phyloP scores from a whole-genome alignment of 352 stramenopile species.

The Phytophthora macrochlamydospora region DNA sequence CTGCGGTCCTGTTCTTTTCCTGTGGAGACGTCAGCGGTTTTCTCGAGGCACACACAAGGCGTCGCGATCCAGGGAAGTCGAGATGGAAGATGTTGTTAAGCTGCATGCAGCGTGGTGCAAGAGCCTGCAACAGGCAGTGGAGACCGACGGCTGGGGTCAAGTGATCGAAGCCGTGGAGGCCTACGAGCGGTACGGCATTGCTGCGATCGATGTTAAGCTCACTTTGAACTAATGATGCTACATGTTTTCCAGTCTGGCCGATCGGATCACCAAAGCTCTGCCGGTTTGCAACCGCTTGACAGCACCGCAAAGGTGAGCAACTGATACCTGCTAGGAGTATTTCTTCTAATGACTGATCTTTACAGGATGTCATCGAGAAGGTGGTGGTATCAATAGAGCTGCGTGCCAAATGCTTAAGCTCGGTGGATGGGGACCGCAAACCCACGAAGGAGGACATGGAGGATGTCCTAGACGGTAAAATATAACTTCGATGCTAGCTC shows the following conservation, averaged over 20 bases:
- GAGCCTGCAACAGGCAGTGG: constrained; percentile 57
- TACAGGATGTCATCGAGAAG: constrained; percentile 41
- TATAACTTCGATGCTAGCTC: not conserved
- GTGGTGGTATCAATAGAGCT: constrained; percentile 55
- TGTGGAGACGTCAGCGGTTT: constrained; percentile 14
- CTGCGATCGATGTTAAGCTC: not conserved
- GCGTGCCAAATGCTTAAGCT: constrained; percentile 59
- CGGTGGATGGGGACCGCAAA: constrained; percentile 55
- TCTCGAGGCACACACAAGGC: constrained; percentile 1
- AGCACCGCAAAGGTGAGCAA: constrained; percentile 39
- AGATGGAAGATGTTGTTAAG: constrained; percentile 55
- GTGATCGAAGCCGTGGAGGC: constrained; percentile 79
- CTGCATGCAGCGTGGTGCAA: constrained; percentile 61
- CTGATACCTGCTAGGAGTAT: not conserved
- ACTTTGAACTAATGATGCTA: not conserved
- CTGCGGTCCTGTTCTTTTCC: not conserved
- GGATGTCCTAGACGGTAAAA: constrained; percentile 54
- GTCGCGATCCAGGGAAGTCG: constrained; percentile 12
- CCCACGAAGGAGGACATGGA: constrained; percentile 78
- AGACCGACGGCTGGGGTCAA: constrained; percentile 73
- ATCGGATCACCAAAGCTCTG: constrained; percentile 38
- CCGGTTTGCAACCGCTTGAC: constrained; percentile 52
- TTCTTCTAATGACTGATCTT: no score
- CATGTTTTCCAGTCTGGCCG: constrained; percentile 36
- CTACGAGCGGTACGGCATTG: constrained; percentile 57